Evolutionary conservation across 139 green algal genomes (phyloP), one percentile per base, ranked within the genome.

Genomic region (Tetradesmus lagerheimii): DNA sequence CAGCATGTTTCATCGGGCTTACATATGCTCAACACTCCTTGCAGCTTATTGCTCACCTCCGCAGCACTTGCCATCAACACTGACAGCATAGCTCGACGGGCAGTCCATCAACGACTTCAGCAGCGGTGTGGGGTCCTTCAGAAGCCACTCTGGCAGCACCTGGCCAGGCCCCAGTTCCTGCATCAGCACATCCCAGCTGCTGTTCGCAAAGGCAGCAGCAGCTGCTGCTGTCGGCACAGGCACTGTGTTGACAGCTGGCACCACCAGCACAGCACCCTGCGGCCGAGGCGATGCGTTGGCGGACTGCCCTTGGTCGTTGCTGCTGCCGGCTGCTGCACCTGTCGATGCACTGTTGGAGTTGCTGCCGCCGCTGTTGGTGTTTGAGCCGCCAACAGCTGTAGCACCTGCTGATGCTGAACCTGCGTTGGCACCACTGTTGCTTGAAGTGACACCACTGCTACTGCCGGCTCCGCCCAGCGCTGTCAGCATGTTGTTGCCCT

Each of bases 21-120:
- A n/a, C n/a, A n/a, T n/a, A n/a, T n/a, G n/a, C n/a, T n/a, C n/a
- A n/a, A n/a, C n/a, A n/a, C n/a, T n/a, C n/a, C 5, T 31, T 64
- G 41, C 38, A 62, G 41, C 78, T 20, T 4, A 9, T 37, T 4
- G 12, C 87, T 80, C 87, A 91, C 87, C 79, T 37, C 50, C 18
- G 53, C 87, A 91, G 45, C 87, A 91, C 1, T n/a, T 37, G 53
- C 87, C 87, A 25, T 53, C 37, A 31, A n/a, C 29, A 29, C 41
- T 86, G 53, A 91, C 16, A 20, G 87, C 87, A 41, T 23, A 35
- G 38, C 79, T 77, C 15, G 9, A 5, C 8, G 87, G 78, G 87
- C 87, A 91, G 4, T 41, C 16, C 77, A 91, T 45, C 27, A 86
- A 27, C 2, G 35, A 12, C 39, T 78, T 35, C 35, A 86, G 34